Evolutionary conservation across 2,329 filamentous ascomycete species (phyloP), one percentile per base, ranked within the genome.

Genomic region (Pestalotiopsis sp.): DNA sequence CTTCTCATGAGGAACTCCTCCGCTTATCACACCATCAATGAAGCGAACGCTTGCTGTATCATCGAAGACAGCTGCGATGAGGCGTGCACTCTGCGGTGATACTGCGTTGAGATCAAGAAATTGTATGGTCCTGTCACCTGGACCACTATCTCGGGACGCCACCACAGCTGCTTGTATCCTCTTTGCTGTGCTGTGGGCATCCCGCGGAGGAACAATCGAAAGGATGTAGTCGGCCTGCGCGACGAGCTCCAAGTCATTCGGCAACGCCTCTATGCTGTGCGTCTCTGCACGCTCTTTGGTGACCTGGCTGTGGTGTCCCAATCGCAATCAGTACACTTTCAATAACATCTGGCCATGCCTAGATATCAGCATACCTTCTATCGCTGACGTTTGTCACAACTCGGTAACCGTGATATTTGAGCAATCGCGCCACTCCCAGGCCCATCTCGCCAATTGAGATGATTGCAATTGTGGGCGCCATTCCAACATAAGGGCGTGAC

Each of bases 361-460:
- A 17, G 31, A n/a, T 13, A 63, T 20, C 3, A 23, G 17, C 60
- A 40, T 23, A 63, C 60, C 60, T 63, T 40, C 60, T 38, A 17
- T 63, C 60, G 23, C 60, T 63, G 23, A 45, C 60, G 23, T 63
- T 63, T 12, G 60, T 63, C 13, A 63, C 38, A n/a, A 63, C 60
- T 14, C 60, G 60, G 27, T 63, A 63, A 9, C 36, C 60, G 23
- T 63, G 60, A 41, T 17, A 25, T 63, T 63, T 63, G n/a, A 63
- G 60, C 36, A 63, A 36, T 4, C 38, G 60, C 6, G 60, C 60
- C n/a, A 63, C 36, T 13, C 60, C 60, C 3, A 63, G 60, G n/a
- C 60, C 60, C 60, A 63, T 63, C 38, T 63, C 60, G 12, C 60
- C 60, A 41, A 63, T 63, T 38, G 60, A 63, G 31, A 63, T 40